Conservation (phyloP, 345 rosid genomes). For the Bruguiera gymnorhiza region DNA sequence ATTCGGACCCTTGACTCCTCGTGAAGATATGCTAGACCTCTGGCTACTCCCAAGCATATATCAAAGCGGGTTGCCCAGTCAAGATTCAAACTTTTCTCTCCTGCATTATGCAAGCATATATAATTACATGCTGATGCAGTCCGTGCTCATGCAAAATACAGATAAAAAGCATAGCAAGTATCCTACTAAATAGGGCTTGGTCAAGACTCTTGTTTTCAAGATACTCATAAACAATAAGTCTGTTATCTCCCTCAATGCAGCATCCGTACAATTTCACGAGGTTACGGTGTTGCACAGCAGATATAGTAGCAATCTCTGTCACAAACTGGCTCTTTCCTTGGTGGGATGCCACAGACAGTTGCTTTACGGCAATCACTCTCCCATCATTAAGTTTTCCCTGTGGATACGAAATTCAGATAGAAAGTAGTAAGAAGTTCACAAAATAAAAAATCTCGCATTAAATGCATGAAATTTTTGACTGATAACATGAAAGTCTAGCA, state of each 20-base stretch:
- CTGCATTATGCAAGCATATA: constrained; percentile 26
- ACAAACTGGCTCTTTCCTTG: constrained; percentile 73
- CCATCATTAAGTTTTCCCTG: constrained; percentile 40
- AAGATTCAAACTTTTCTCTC: constrained; percentile 34
- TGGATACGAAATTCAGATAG: neutral
- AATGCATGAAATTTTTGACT: neutral
- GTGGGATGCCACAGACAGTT: constrained; percentile 55
- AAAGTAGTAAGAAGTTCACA: neutral
- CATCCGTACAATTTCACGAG: constrained; percentile 70
- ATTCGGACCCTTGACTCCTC: no score
- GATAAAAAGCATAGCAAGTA: neutral
- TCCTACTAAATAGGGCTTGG: constrained; percentile 59
- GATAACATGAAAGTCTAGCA: neutral
- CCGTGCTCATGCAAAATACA: neutral
- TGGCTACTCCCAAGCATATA: no score
- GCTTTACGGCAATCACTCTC: constrained; percentile 65
- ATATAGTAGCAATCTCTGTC: constrained; percentile 73
- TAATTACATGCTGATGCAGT: neutral
- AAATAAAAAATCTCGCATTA: neutral
- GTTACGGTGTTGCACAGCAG: constrained; percentile 56
- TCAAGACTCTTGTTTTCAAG: constrained; percentile 68
- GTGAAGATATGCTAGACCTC: no score
- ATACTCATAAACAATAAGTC: constrained; percentile 73
- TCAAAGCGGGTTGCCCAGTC: constrained; percentile 20
- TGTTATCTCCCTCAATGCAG: constrained; percentile 56